Conservation (phyloP, 345 rosid genomes). For the Hibiscus syriacus region DNA sequence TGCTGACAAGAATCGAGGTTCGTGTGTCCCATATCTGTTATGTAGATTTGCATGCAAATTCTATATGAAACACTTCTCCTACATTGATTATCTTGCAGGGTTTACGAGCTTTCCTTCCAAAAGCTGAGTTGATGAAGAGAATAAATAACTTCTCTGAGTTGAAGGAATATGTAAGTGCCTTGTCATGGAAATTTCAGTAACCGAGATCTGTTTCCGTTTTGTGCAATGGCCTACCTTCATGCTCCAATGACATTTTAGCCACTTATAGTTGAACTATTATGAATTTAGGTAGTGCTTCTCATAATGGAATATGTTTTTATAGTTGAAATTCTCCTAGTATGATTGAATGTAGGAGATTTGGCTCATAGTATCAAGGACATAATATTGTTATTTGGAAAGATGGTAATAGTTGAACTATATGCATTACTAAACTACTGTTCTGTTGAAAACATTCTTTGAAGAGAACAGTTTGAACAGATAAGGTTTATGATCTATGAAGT, state of each 20-base stretch:
- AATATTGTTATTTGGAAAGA: no score
- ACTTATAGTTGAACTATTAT: neutral
- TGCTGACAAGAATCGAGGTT: conserved; percentile 86
- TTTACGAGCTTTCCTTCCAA: conserved; percentile 80
- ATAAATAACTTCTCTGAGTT: conserved; percentile 73
- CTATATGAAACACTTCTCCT: conserved; percentile 2
- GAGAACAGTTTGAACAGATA: neutral
- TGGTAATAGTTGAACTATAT: no score
- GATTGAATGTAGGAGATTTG: neutral
- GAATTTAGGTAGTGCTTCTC: neutral
- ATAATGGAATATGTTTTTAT: neutral
- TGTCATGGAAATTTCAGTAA: conserved; percentile 3
- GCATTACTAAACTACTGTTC: neutral
- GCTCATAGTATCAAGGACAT: neutral
- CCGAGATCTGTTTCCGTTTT: neutral
- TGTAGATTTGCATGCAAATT: neutral
- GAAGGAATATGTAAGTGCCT: conserved; percentile 69
- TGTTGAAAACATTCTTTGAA: neutral
- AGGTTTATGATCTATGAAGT: neutral
- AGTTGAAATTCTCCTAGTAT: neutral
- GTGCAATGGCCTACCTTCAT: neutral
- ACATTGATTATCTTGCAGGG: conserved; percentile 46
- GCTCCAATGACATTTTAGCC: neutral
- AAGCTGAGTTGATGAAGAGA: conserved; percentile 62
- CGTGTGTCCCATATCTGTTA: neutral